Evolutionary conservation across 306 rosid species (phyloP), one percentile per base, ranked within the genome.

Genomic region (Pueraria montana): DNA sequence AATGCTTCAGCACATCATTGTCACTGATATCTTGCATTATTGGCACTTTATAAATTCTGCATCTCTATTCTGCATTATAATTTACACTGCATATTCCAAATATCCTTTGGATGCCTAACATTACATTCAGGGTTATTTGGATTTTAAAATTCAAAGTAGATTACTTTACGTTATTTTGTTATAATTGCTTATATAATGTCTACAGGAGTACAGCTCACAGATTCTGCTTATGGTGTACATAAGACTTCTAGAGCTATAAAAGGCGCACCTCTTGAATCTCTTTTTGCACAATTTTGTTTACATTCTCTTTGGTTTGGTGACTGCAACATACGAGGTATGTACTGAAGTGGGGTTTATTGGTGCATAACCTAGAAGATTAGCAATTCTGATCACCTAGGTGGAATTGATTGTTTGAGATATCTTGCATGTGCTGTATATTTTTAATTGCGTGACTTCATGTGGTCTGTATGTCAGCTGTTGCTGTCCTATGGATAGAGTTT

Each of bases 281-380:
- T 94, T 48, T 93, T 91, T 81, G 85, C 92, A 36, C 93, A 91
- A 74, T 93, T 90, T 82, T 93, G 98, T 80, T 90, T 93, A 74
- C 94, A 89, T 77, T 84, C 83, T 87, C 92, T 93, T 76, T 93
- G 97, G 97, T 80, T 91, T 76, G 93, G 94, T 34, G 88, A 84
- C 87, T 91, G 96, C 90, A 90, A 87, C 24, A 88, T 93, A 62
- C 93, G 91, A 20, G 97, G 97, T 93, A 89, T 71, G 88, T n/a
- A 18, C 82, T 16, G 11, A 26, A 72, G 14, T 55, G 76, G 16
- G 40, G 59, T 34, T 74, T 79, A 61, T 59, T 67, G 70, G 53
- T 68, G 46, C 68, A 42, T 73, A 43, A 65, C 49, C 20, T 18
- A 43, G 26, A 1, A 72, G 74, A 76, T 53, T 34, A 48, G 11